Conservation (phyloP, 2,329 filamentous ascomycete species). For the Aureobasidium sp. region DNA sequence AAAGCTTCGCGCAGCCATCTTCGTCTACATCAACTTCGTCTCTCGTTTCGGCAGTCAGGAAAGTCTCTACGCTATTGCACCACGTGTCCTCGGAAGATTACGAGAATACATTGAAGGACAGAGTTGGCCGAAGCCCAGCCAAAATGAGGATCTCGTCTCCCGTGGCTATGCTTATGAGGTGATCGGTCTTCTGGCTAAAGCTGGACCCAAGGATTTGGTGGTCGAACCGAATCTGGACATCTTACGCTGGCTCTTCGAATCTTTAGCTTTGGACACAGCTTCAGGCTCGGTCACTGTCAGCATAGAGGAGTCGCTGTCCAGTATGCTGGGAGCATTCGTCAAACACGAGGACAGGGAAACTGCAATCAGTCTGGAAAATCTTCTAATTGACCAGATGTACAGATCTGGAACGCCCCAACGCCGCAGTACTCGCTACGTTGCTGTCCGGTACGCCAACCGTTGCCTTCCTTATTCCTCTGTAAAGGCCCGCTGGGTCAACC, state of each 20-base stretch:
- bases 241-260: slow-evolving; percentile 72
- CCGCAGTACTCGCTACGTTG: slow-evolving; percentile 69
- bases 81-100: slow-evolving; percentile 59
- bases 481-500: slow-evolving; percentile 76
- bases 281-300: slow-evolving; percentile 68
- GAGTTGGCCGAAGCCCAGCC: slow-evolving; percentile 65
- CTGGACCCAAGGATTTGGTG: slow-evolving; percentile 50
- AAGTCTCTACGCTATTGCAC: slow-evolving; percentile 56
- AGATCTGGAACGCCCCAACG: slow-evolving; percentile 23
- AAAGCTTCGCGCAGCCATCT: slow-evolving; percentile 73
- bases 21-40: slow-evolving; percentile 81
- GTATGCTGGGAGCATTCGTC: slow-evolving; percentile 54
- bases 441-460: slow-evolving; percentile 81
- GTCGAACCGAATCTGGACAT: slow-evolving; percentile 44
- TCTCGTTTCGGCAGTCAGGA: slow-evolving; percentile 59
- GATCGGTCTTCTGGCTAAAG: slow-evolving; percentile 68
- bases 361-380: slow-evolving; percentile 37
- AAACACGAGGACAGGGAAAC: slow-evolving; percentile 34
- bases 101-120: slow-evolving; percentile 67
- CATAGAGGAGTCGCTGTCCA: slow-evolving; percentile 81
- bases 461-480: slow-evolving; percentile 74
- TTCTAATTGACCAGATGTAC: slow-evolving; percentile 55
- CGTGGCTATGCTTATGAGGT: slow-evolving; percentile 82
- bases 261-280: slow-evolving; percentile 69
- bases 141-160: slow-evolving; percentile 51